These are phyloP conservation scores for Naganishia kalamii DNA, from an alignment of 768 basidiomycete species.

Conservation along the genomic window DNA sequence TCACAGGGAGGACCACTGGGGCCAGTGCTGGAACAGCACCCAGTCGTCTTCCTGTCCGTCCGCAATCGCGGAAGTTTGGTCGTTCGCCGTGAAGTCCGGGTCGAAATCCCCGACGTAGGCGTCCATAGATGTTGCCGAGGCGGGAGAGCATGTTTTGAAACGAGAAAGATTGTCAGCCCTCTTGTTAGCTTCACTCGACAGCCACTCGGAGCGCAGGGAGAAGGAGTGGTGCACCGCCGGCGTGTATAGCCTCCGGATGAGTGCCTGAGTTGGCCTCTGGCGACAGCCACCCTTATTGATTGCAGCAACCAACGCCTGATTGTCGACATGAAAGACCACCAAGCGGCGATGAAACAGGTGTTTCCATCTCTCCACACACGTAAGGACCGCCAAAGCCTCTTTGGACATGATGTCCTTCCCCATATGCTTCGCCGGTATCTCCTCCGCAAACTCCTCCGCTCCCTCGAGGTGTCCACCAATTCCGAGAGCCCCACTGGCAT, in stretches of 20 bases:
- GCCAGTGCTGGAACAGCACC: not conserved
- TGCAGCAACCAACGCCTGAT: slow-evolving; percentile 12
- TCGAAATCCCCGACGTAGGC: not conserved
- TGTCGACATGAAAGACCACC: slow-evolving; percentile 21
- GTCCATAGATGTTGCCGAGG: not conserved
- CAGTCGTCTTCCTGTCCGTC: not conserved
- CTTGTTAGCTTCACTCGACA: slow-evolving; percentile 8
- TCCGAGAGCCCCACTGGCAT: slow-evolving; percentile 11
- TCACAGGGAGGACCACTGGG: not conserved
- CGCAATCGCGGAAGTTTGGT: not conserved
- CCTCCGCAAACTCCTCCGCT: not conserved
- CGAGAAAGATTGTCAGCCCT: slow-evolving; percentile 21
- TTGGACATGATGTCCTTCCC: slow-evolving; percentile 23
- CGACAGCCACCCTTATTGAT: slow-evolving; percentile 11
- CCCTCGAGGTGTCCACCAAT: slow-evolving; percentile 17
- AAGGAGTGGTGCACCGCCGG: not conserved
- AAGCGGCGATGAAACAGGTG: not conserved
- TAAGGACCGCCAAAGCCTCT: slow-evolving; percentile 16
- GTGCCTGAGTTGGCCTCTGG: slow-evolving; percentile 15
- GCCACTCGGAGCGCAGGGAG: slow-evolving; percentile 10
- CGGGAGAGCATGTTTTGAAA: not conserved
- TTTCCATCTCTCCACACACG: slow-evolving; percentile 11
- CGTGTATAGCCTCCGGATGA: slow-evolving; percentile 10
- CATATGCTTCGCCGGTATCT: not conserved
- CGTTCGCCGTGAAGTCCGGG: not conserved